phyloP scores from a whole-genome alignment of 106 monocot species.

The Dendrobium officinale region DNA sequence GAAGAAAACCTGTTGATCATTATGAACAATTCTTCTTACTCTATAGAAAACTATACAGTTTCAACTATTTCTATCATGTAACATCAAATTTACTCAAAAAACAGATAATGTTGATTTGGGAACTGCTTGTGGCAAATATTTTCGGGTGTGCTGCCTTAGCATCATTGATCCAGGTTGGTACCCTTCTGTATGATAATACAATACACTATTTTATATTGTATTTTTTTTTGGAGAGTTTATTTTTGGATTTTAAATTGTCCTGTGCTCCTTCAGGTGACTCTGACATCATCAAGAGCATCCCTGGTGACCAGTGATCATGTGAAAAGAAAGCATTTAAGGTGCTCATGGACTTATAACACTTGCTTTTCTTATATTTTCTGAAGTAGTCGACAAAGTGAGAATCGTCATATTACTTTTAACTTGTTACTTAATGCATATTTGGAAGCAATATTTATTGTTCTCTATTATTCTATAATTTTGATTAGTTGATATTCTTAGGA shows the following conservation, averaged over 20 bases:
- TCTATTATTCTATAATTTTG: too few species aligned
- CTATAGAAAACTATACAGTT: too few species aligned
- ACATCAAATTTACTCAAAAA: not conserved
- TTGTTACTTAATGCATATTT: too few species aligned
- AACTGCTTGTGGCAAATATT: slow-evolving; percentile 58
- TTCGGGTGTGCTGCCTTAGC: slow-evolving; percentile 55
- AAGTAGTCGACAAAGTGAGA: not conserved
- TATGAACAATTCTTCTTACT: too few species aligned
- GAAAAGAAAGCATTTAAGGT: not conserved
- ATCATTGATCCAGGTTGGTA: slow-evolving; percentile 54
- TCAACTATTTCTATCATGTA: too few species aligned
- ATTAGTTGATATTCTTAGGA: too few species aligned
- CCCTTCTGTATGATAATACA: not conserved
- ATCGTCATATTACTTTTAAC: not conserved
- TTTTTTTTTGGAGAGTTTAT: not conserved
- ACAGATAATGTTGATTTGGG: slow-evolving; percentile 63
- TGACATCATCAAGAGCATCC: slow-evolving; percentile 37
- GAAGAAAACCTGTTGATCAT: too few species aligned
- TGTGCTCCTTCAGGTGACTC: slow-evolving; percentile 28
- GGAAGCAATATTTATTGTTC: too few species aligned
- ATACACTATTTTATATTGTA: not conserved
- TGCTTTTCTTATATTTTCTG: not conserved
- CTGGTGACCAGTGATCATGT: slow-evolving; percentile 29
- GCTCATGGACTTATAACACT: not conserved
- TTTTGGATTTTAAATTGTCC: not conserved